phyloP scores from a whole-genome alignment of 2,329 filamentous ascomycete genomes.

The Claviceps humidiphila region DNA sequence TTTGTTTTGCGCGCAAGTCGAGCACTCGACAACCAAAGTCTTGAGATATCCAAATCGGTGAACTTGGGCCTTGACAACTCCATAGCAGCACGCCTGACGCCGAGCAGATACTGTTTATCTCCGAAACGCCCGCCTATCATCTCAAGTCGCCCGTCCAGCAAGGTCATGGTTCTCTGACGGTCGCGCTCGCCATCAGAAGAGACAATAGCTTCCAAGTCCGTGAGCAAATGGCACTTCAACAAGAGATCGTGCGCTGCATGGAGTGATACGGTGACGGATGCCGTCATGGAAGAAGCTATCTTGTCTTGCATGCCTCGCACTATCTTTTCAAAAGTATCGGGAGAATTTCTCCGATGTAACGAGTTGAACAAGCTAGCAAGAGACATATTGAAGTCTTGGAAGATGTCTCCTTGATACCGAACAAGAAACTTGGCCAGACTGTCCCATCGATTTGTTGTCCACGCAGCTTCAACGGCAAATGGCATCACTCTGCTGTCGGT shows the following conservation, averaged over 20 bases:
- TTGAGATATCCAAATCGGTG: slow-evolving; percentile 60
- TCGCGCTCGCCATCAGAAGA: slow-evolving; percentile 29
- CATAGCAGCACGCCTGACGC: slow-evolving; percentile 78
- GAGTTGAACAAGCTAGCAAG: slow-evolving; percentile 49
- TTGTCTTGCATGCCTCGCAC: slow-evolving; percentile 55
- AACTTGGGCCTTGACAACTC: slow-evolving; percentile 55
- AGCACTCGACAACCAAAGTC: slow-evolving; percentile 74
- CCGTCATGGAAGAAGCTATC: slow-evolving; percentile 61
- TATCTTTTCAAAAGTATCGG: slow-evolving; percentile 39
- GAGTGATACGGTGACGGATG: slow-evolving; percentile 65
- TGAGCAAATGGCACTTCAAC: slow-evolving; percentile 73
- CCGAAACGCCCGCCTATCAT: slow-evolving; percentile 76
- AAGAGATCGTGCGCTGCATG: slow-evolving; percentile 75
- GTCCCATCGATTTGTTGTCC: slow-evolving; percentile 75
- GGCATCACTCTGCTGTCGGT: slow-evolving; percentile 55
- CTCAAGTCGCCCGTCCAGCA: slow-evolving; percentile 65
- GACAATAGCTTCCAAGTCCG: slow-evolving; percentile 72
- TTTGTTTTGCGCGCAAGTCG: slow-evolving; percentile 76
- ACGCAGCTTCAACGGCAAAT: slow-evolving; percentile 81
- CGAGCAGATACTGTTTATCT: slow-evolving; percentile 88
- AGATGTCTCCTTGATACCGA: slow-evolving; percentile 34
- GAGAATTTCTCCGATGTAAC: slow-evolving; percentile 40
- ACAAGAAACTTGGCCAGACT: slow-evolving; percentile 55
- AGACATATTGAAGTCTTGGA: slow-evolving; percentile 65
- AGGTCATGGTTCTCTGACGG: slow-evolving; percentile 17